Conservation (phyloP, 768 basidiomycete genomes). For the Clathrus columnatus region DNA sequence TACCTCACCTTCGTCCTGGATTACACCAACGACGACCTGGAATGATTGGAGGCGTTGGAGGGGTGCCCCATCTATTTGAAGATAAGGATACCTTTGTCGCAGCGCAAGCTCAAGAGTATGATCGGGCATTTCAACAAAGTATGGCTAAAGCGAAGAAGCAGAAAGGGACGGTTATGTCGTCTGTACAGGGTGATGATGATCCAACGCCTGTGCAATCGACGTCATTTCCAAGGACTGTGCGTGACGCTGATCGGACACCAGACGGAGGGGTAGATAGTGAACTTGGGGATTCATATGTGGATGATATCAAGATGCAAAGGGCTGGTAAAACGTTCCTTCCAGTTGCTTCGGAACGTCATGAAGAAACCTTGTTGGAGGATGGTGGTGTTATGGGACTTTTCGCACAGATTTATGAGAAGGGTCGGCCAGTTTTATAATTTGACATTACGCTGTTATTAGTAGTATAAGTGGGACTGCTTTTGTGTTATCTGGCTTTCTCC, state of each 20-base stretch:
- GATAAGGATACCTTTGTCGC: conserved; percentile 17
- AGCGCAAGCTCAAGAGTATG: conserved; percentile 57
- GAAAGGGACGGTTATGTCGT: conserved; percentile 18
- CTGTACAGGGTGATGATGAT: background rate
- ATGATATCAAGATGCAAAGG: conserved; percentile 36
- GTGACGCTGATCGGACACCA: conserved; percentile 37
- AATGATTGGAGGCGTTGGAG: background rate
- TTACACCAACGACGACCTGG: conserved; percentile 11
- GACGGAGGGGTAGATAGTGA: conserved; percentile 54
- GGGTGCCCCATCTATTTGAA: conserved; percentile 8
- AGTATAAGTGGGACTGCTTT: too few relatives aligned
- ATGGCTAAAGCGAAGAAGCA: conserved; percentile 10
- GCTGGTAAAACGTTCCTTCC: conserved; percentile 26
- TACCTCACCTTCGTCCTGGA: background rate
- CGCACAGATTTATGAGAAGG: conserved; percentile 65
- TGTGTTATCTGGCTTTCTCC: too few relatives aligned
- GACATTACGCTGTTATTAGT: background rate
- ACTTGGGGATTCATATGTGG: conserved; percentile 70
- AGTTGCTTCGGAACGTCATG: conserved; percentile 31
- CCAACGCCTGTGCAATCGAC: conserved; percentile 30
- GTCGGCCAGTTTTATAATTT: conserved; percentile 15
- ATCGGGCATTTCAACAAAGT: conserved; percentile 54
- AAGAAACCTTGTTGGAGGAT: conserved; percentile 57
- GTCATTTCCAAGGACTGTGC: conserved; percentile 35
- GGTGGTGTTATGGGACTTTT: conserved; percentile 79